A percentile compares a stretch with the other conserved stretches of the same genome.
Evolutionary conservation across 768 basidiomycete genomes (phyloP).

Genomic region (Galerina marginata): DNA sequence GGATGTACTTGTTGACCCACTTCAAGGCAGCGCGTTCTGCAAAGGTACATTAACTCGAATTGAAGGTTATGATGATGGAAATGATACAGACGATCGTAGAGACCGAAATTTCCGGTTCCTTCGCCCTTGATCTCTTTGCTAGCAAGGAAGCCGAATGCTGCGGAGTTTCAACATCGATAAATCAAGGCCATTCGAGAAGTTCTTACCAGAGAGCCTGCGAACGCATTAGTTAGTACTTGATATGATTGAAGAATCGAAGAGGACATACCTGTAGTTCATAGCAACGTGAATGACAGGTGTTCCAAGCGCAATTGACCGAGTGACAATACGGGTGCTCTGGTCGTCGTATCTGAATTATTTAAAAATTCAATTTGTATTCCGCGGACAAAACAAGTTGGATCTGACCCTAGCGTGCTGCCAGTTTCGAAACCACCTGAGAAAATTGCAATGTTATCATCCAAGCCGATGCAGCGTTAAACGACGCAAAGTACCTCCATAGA

Average conservation of each 20-base stretch:
- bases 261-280: conserved; percentile 52
- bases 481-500: conserved; percentile 46
- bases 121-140: conserved; percentile 26
- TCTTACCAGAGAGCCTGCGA: no score
- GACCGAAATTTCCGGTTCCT: conserved; percentile 43
- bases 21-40: conserved; percentile 58
- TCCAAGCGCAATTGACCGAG: conserved; percentile 46
- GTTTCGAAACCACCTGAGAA: conserved; percentile 19
- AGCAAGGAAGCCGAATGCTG: conserved; percentile 26
- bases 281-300: conserved; percentile 56
- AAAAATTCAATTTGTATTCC: background rate
- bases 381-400: background rate
- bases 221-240: no score
- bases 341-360: conserved; percentile 43
- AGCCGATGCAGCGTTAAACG: conserved; percentile 10
- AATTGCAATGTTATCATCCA: conserved; percentile 3
- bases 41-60: background rate
- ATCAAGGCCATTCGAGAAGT: no score
- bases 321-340: conserved; percentile 41
- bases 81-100: conserved; percentile 47
- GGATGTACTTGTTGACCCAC: conserved; percentile 69
- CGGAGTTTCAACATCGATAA: no score
- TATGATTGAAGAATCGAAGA: no score
- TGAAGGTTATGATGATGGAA: background rate
- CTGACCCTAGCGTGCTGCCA: conserved; percentile 42